Evolutionary conservation across 768 basidiomycete species (phyloP), one percentile per base, ranked within the genome.

Genomic region (Rhizopogon rudus): DNA sequence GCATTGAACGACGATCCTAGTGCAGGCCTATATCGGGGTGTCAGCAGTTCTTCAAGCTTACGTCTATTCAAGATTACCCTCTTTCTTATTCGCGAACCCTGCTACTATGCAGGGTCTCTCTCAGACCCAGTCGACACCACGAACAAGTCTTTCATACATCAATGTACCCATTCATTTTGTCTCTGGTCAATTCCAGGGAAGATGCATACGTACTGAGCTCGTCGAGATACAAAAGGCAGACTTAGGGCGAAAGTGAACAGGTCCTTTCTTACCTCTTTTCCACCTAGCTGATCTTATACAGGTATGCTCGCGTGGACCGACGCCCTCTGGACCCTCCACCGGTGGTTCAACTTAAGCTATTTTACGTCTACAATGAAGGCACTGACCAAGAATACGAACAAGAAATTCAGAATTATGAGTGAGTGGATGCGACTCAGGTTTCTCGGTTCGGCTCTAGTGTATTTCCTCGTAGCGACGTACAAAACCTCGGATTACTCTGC

Each of bases 241-340:
- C 65, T 65, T 82, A 43, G 87, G 86, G 20, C 73, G 87, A 66
- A 88, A 87, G 87, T 81, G 69, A 61, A 67, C 67, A 9, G 40
- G 44, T 56, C 40, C 49, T 55, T 20, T 39, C 40, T 45, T 25
- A 29, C 28, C 50, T 48, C n/a, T 20, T 48, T 58, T 39, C 40
- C 31, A 25, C 35, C 54, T 42, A 46, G 50, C 40, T 52, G 35
- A 58, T 53, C 51, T 33, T 57, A 58, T 35, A 25, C 65, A 86
- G 80, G 67, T 85, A 74, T 68, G 84, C 76, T 49, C 79, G 71
- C 67, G 80, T 81, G 40, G 82, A 88, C 72, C 75, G 85, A 39
- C 76, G 86, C 22, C 85, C 85, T 5, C 74, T 88, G 42, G 86
- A 88, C 66, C 86, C 86, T 4, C 86, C 86, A 0, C 86, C 86